Percentiles rank a stretch among this genome's conserved stretches.
phyloP scores from a whole-genome alignment of 2,329 filamentous ascomycete genomes.

The Fusarium camptoceras region DNA sequence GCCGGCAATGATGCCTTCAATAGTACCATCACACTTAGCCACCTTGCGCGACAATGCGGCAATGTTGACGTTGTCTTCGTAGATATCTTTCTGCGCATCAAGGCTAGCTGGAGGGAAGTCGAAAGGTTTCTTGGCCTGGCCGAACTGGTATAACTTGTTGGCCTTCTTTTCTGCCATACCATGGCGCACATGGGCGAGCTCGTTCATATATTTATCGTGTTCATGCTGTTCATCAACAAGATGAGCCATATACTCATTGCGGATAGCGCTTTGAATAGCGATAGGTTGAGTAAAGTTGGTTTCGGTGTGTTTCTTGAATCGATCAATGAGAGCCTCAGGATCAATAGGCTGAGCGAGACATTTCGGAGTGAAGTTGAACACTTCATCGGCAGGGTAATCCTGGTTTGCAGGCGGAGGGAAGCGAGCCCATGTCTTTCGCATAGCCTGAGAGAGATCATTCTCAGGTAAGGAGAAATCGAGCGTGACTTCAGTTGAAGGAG shows the following conservation, averaged over 20 bases:
- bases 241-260: conserved; percentile 9
- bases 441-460: conserved; percentile 1
- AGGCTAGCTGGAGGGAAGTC: not conserved
- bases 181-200: not conserved
- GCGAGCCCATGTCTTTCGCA: conserved; percentile 3
- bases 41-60: conserved; percentile 24
- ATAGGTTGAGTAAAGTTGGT: conserved; percentile 19
- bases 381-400: conserved; percentile 13
- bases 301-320: not conserved
- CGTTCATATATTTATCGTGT: not conserved
- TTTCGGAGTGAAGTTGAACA: conserved; percentile 1
- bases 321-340: not conserved
- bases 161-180: not conserved
- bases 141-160: not conserved
- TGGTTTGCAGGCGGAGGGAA: conserved; percentile 27
- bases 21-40: conserved; percentile 23
- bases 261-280: conserved; percentile 6
- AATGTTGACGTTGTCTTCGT: conserved; percentile 14
- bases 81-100: conserved; percentile 4
- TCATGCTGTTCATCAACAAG: not conserved
- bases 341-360: conserved; percentile 16
- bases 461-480: not conserved
- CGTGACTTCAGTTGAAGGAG: not conserved
- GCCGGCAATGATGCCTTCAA: conserved; percentile 37
- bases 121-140: not conserved